Evolutionary conservation across 2,329 filamentous ascomycete genomes (phyloP).

Genomic region (Tolypocladium guangdongense): DNA sequence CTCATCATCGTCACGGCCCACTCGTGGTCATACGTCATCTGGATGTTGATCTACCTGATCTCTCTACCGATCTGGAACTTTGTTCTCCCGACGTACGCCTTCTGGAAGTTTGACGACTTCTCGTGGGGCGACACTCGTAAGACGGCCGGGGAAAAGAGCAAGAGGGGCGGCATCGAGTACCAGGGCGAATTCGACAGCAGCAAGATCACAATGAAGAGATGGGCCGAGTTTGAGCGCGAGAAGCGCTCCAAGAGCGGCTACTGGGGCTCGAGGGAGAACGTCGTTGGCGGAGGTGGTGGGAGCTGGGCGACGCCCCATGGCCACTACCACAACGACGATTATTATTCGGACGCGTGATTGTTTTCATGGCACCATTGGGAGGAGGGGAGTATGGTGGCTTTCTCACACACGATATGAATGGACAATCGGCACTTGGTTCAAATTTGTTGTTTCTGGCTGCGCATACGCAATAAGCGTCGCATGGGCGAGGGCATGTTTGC

Average conservation of each 20-base stretch:
- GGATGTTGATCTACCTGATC: conserved; percentile 94
- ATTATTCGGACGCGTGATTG: conserved; percentile 40
- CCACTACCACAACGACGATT: conserved; percentile 43
- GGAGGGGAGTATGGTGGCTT: neutral
- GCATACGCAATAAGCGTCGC: neutral
- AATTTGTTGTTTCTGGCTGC: neutral
- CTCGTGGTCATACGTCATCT: conserved; percentile 80
- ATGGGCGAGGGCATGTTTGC: neutral
- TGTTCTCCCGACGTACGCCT: conserved; percentile 83
- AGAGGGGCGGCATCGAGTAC: conserved; percentile 75
- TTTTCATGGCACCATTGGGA: neutral
- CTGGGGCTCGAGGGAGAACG: conserved; percentile 42
- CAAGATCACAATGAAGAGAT: conserved; percentile 99
- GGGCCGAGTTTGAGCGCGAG: conserved; percentile 85
- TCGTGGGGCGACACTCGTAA: conserved; percentile 97
- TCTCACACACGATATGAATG: neutral
- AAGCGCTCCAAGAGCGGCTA: conserved; percentile 38
- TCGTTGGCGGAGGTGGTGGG: conserved; percentile 26
- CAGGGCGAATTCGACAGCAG: conserved; percentile 97
- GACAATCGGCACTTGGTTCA: neutral
- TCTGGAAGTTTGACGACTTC: conserved; percentile 99
- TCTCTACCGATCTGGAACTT: conserved; percentile 98
- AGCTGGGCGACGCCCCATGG: conserved; percentile 32
- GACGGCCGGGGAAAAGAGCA: conserved; percentile 80
- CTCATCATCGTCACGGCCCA: conserved; percentile 91